Evolutionary conservation across 2,329 filamentous ascomycete species (phyloP).

Genomic region (Botryosphaeria dothidea): DNA sequence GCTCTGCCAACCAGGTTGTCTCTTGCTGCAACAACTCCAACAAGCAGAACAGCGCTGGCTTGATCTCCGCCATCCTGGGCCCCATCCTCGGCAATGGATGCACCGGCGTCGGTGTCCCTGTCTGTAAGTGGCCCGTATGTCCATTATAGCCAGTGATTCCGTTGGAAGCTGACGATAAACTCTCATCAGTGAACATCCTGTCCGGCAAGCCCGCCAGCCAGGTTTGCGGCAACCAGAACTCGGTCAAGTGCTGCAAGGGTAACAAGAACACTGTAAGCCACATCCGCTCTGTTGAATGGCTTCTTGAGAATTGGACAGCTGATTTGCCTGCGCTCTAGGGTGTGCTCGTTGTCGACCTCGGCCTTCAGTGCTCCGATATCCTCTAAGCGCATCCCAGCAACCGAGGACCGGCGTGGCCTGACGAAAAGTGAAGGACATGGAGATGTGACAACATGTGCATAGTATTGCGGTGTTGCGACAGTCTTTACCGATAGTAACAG

Average conservation of each 20-base stretch:
- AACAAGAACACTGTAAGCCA: neutral
- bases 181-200: neutral
- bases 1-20: conserved; percentile 21
- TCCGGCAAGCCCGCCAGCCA: neutral
- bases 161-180: neutral
- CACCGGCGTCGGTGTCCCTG: neutral
- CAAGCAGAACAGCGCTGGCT: conserved; percentile 18
- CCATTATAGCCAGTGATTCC: neutral
- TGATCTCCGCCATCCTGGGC: conserved; percentile 19
- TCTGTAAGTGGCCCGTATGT: neutral
- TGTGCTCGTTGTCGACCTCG: neutral
- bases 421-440: neutral
- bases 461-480: neutral
- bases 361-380: neutral
- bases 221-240: neutral
- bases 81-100: conserved; percentile 20
- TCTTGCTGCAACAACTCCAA: conserved; percentile 23
- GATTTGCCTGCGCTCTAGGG: neutral
- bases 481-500: neutral
- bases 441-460: neutral
- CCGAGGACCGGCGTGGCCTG: neutral
- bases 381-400: neutral
- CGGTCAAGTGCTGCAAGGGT: neutral
- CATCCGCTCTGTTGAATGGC: too few relatives aligned
- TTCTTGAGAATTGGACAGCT: neutral